Evolutionary conservation across 441 rosid species (phyloP), one percentile per base, ranked within the genome.

Genomic region (Syzygium syzygioides): DNA sequence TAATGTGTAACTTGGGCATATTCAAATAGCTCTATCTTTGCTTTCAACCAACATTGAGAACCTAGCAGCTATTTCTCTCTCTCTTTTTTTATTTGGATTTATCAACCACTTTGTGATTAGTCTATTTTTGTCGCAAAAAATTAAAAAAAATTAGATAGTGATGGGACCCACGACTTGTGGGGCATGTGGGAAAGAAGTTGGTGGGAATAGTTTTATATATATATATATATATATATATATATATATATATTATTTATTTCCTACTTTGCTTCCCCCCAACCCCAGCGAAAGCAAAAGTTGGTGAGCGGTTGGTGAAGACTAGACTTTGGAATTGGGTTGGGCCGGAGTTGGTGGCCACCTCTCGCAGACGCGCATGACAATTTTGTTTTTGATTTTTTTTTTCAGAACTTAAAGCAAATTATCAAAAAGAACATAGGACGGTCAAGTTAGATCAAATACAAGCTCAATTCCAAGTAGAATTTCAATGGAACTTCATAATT

Each of bases 71-170:
- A 1, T 45, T 7, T 45, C 48, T 45, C 48, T 45, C 48, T 45
- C 7, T 45, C 9, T 41, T 1, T 41, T n/a, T 37, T 20, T 0
- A 37, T 6, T 15, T 20, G 80, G 23, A 37, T 37, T 37, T 11
- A 37, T 3, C 20, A 10, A 20, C 50, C 50, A 20, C 50, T 20
- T 12, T 1, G 15, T 3, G 41, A 52, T 14, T 41, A 26, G 48
- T 41, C 6, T 45, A 23, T 41, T 26, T 37, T 41, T 23, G n/a
- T 48, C 8, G 18, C 52, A 20, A 37, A 59, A 55, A n/a, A 19
- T 10, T 11, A 1, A 23, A 71, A 6, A 6, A 37, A 0, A 6
- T 23, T 23, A 12, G n/a, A 76, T 41, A 41, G n/a, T 0, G 3
- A 15, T 23, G 53, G 83, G 83, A 41, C 52, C 50, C n/a, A 76